Conservation (phyloP, 495 filamentous ascomycete species). For the Elasticomyces elasticus region DNA sequence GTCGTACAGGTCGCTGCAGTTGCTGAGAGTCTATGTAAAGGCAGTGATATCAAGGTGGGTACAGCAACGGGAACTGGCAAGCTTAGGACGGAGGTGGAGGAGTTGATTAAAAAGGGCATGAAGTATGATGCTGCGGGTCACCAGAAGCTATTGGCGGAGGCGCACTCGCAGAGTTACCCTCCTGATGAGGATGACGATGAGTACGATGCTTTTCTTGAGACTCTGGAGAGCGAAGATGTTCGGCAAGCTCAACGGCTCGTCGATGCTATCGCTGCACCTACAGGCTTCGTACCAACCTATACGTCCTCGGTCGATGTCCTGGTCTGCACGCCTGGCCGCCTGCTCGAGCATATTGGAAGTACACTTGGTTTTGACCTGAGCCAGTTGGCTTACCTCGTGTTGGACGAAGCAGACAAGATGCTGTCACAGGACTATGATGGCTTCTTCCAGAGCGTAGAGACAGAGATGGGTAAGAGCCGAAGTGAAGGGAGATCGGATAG, state of each 20-base stretch:
- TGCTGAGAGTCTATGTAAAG: constrained; percentile 54
- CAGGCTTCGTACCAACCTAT: constrained; percentile 52
- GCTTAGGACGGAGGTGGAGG: constrained; percentile 62
- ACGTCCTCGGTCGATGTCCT: constrained; percentile 74
- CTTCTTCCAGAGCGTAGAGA: constrained; percentile 11
- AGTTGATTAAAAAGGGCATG: constrained; percentile 53
- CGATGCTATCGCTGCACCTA: constrained; percentile 34
- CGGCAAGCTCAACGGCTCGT: constrained; percentile 15
- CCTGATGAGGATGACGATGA: constrained; percentile 40
- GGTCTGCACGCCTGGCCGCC: constrained; percentile 81
- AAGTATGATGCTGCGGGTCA: constrained; percentile 51
- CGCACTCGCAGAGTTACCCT: constrained; percentile 23
- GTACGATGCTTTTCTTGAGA: constrained; percentile 38
- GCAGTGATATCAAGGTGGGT: constrained; percentile 61
- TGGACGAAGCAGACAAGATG: constrained; percentile 89
- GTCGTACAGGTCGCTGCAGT: constrained; percentile 71
- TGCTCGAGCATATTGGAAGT: constrained; percentile 80
- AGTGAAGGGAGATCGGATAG: constrained; percentile 33
- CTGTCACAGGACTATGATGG: constrained; percentile 81
- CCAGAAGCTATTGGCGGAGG: constrained; percentile 25
- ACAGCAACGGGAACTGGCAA: constrained; percentile 70
- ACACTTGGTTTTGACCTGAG: constrained; percentile 71
- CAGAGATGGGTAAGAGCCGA: background rate
- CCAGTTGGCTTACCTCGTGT: constrained; percentile 71
- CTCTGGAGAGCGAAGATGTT: constrained; percentile 26